Evolutionary conservation across 2,329 filamentous ascomycete species (phyloP).

Genomic region (Penicillium olsonii): DNA sequence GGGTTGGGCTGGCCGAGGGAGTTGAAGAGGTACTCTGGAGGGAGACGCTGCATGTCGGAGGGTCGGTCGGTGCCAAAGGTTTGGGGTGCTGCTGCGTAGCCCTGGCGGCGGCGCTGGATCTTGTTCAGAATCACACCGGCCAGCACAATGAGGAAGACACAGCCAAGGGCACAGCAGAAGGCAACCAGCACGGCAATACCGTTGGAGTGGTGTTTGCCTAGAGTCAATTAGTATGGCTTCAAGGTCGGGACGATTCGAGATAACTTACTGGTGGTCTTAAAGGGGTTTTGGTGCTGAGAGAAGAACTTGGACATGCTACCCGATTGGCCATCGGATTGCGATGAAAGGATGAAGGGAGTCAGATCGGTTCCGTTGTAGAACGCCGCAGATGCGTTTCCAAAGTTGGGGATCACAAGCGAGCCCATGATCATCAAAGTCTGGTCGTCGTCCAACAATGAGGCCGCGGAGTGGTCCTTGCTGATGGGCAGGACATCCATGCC

Average conservation of each 20-base stretch:
- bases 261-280: constrained; percentile 63
- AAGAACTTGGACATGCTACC: constrained; percentile 83
- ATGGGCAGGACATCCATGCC: constrained; percentile 80
- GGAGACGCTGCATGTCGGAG: constrained; percentile 47
- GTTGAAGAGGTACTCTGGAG: constrained; percentile 50
- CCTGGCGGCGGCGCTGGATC: constrained; percentile 49
- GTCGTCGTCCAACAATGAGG: constrained; percentile 63
- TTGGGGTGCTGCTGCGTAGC: constrained; percentile 48
- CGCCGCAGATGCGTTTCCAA: constrained; percentile 81
- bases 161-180: constrained; percentile 50
- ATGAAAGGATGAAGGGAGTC: constrained; percentile 78
- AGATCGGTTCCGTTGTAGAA: constrained; percentile 82
- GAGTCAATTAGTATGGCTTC: constrained; percentile 6
- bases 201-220: constrained; percentile 43
- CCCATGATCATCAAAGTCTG: constrained; percentile 84
- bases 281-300: constrained; percentile 77
- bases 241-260: constrained; percentile 13
- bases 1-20: constrained; percentile 39
- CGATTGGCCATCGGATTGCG: constrained; percentile 61
- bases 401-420: constrained; percentile 70
- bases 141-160: constrained; percentile 51
- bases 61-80: constrained; percentile 48
- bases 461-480: constrained; percentile 65
- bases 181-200: constrained; percentile 50
- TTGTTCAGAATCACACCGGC: constrained; percentile 50